phyloP scores from a whole-genome alignment of 2,329 filamentous ascomycete genomes.

The Cercospora sp. region DNA sequence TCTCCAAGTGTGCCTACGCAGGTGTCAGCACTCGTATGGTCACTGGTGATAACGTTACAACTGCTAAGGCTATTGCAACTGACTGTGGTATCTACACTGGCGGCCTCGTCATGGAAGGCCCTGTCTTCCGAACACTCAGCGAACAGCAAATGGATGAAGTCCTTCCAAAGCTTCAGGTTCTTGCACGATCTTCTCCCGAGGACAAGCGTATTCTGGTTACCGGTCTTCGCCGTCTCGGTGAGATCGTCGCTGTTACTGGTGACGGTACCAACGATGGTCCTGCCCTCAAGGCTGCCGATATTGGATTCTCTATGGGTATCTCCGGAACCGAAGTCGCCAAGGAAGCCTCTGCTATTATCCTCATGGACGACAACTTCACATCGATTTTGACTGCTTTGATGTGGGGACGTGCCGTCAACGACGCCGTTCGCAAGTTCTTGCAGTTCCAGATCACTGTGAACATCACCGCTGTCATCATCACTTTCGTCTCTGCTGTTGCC shows the following conservation, averaged over 20 bases:
- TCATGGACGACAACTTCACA: conserved; percentile 63
- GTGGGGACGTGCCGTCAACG: conserved; percentile 63
- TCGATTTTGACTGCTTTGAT: conserved; percentile 64
- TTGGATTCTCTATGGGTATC: conserved; percentile 69
- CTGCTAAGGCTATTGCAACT: conserved; percentile 69
- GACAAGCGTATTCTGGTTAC: conserved; percentile 68
- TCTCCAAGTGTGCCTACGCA: conserved; percentile 65
- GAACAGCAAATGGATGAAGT: conserved; percentile 52
- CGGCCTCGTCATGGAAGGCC: conserved; percentile 49
- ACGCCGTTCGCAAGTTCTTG: conserved; percentile 56
- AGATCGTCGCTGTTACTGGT: conserved; percentile 66
- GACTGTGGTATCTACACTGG: conserved; percentile 68
- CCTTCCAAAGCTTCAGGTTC: conserved; percentile 65
- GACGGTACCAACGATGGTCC: conserved; percentile 68
- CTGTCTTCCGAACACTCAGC: conserved; percentile 47
- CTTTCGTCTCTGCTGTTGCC: conserved; percentile 82
- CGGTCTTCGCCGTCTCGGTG: conserved; percentile 62
- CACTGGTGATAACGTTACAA: conserved; percentile 72
- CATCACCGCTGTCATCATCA: conserved; percentile 82
- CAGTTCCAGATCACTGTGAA: conserved; percentile 84
- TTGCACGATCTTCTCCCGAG: conserved; percentile 68
- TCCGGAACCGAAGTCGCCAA: conserved; percentile 65
- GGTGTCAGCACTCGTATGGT: conserved; percentile 74
- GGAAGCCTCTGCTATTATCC: conserved; percentile 62
- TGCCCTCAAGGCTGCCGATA: conserved; percentile 65